These are phyloP conservation scores for Scorias spongiosa DNA, from an alignment of 2,329 filamentous ascomycete species.

Conservation along the genomic window DNA sequence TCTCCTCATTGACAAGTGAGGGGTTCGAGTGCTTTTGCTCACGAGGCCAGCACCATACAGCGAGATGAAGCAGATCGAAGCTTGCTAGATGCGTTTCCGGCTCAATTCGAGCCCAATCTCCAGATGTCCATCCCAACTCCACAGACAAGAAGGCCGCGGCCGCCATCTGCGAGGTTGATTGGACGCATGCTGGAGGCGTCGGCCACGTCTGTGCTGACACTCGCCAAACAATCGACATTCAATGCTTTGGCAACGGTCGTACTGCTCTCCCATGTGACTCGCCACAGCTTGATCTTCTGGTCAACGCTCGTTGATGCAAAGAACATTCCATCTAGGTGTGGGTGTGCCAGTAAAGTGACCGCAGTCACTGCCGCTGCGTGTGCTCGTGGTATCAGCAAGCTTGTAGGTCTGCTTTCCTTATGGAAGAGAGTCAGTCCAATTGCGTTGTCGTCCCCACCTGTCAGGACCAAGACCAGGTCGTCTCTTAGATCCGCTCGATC, in stretches of 20 bases:
- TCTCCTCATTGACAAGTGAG: no score
- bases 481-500: conserved; percentile 19
- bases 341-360: conserved; percentile 25
- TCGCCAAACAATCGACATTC: conserved; percentile 17
- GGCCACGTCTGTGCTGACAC: conserved; percentile 34
- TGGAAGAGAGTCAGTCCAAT: conserved; percentile 41
- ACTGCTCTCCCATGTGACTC: conserved; percentile 14
- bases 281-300: conserved; percentile 34
- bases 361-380: conserved; percentile 59
- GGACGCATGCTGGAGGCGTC: conserved; percentile 39
- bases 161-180: conserved; percentile 11
- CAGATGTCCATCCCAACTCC: conserved; percentile 37
- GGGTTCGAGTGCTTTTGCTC: no score
- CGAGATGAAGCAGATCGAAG: no score
- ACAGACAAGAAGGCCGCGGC: conserved; percentile 24
- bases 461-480: conserved; percentile 41
- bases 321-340: conserved; percentile 2
- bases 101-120: background rate
- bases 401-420: background rate
- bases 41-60: no score
- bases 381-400: conserved; percentile 36
- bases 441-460: conserved; percentile 80
- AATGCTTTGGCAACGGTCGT: conserved; percentile 14
- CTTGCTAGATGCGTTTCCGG: no score
- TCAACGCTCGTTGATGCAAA: conserved; percentile 27